A percentile compares a stretch with the other conserved stretches of the same genome.
These are phyloP conservation scores for Cyclotella distinguenda DNA, from an alignment of 108 stramenopile species.

Conservation along the genomic window DNA sequence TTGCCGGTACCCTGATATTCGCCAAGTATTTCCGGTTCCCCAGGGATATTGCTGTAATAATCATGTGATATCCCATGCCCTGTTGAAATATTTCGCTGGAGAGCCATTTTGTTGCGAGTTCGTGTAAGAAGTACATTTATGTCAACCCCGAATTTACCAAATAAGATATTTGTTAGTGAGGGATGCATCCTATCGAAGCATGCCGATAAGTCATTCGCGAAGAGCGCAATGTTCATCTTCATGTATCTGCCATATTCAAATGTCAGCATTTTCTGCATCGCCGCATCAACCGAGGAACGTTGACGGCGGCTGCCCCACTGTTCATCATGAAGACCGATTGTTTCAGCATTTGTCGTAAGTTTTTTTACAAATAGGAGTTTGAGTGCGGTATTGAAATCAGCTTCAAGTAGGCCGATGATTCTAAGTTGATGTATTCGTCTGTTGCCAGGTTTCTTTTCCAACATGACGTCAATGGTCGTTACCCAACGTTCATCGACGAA, in stretches of 20 bases:
- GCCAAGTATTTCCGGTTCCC: background rate
- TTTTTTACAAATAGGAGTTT: conserved; percentile 8
- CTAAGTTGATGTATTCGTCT: conserved; percentile 13
- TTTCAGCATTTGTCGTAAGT: conserved; percentile 7
- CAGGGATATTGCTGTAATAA: background rate
- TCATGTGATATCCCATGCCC: background rate
- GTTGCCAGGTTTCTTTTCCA: conserved; percentile 28
- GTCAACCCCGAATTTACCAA: background rate
- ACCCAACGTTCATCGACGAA: conserved; percentile 10
- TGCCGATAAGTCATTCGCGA: conserved; percentile 8
- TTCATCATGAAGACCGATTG: background rate
- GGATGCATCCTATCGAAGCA: conserved; percentile 24
- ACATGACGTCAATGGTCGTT: conserved; percentile 9
- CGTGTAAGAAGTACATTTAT: no score
- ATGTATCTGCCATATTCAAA: conserved; percentile 15
- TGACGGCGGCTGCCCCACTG: conserved; percentile 12
- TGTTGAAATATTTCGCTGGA: conserved; percentile 3
- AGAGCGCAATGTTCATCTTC: background rate
- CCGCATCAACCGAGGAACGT: conserved; percentile 15
- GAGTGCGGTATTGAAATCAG: conserved; percentile 28
- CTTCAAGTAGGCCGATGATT: conserved; percentile 11
- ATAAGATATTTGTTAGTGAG: background rate
- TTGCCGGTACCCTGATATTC: conserved; percentile 25
- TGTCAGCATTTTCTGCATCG: conserved; percentile 10
- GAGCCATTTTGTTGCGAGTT: background rate